Evolutionary conservation across 352 stramenopile genomes (phyloP), one percentile per base, ranked within the genome.

Genomic region (Phytophthora uliginosa): DNA sequence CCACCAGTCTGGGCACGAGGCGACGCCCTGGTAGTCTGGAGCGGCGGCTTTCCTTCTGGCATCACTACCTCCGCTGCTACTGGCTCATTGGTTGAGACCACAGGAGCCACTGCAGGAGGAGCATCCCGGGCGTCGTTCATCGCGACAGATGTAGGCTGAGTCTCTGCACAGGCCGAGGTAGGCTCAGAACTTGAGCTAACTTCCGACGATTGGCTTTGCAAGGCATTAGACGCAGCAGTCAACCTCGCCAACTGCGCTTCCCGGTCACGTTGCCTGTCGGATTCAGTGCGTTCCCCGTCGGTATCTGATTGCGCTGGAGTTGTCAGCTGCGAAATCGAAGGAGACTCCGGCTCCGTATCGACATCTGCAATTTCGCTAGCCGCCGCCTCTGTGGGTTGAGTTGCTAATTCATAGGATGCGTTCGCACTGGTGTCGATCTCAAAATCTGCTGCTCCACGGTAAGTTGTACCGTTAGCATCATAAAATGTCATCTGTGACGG

Each of bases 291-390:
- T 20, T 92, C 83, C 18, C 70, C 82, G 36, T 94, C 86, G 3
- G 73, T 81, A 59, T 94, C 85, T n/a, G 85, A 94, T 33, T 90
- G 83, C 9, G 74, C 74, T 51, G 86, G 86, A 47, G 85, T 94
- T 10, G 82, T 94, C 64, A 86, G 63, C 70, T 94, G 86, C 18
- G 86, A 94, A 10, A 92, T 79, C 5, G 86, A 90, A 8, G 76
- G 78, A 12, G 77, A 84, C 34, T 81, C 85, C 10, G 73, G 70
- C 33, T 93, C 84, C 4, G 86, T 93, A 56, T 93, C 84, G n/a
- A 84, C 79, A 59, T 90, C 83, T 8, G 78, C 79, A 48, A 89
- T 67, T 2, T 59, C 64, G 31, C 18, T 58, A 54, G 18, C 36
- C 17, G 63, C 62, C 9, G 56, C 24, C 8, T 13, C 55, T 17